A percentile compares a stretch with the other conserved stretches of the same genome.
These are phyloP conservation scores for Pythium folliculosum DNA, from an alignment of 352 stramenopile species.

Conservation along the genomic window DNA sequence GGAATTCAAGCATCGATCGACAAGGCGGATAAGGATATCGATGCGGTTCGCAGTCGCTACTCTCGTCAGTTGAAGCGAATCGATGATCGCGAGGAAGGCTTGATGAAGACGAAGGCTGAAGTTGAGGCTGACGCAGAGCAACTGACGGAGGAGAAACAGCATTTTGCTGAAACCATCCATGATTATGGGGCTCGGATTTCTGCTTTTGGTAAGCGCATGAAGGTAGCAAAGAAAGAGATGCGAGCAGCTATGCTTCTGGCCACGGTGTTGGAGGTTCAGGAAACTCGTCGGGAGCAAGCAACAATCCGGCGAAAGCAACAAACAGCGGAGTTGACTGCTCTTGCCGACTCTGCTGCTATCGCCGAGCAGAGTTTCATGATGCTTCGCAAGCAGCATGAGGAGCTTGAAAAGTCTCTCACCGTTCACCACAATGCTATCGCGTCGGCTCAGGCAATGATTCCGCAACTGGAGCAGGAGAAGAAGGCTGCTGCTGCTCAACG, in stretches of 20 bases:
- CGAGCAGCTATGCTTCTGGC: constrained; percentile 60
- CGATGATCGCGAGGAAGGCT: constrained; percentile 67
- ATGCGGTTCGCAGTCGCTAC: constrained; percentile 71
- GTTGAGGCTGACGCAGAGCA: constrained; percentile 70
- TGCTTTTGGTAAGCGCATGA: constrained; percentile 64
- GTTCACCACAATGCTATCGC: constrained; percentile 83
- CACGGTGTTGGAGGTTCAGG: constrained; percentile 71
- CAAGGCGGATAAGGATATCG: constrained; percentile 74
- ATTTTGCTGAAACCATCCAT: constrained; percentile 57
- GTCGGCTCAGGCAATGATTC: constrained; percentile 79
- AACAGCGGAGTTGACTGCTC: constrained; percentile 61
- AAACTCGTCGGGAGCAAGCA: constrained; percentile 63
- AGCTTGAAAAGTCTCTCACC: constrained; percentile 70
- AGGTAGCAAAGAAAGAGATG: constrained; percentile 67
- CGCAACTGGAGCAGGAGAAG: constrained; percentile 78
- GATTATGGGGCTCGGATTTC: constrained; percentile 52
- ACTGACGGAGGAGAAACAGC: constrained; percentile 52
- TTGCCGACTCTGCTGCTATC: constrained; percentile 68
- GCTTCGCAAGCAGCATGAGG: constrained; percentile 72
- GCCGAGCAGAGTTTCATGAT: constrained; percentile 79
- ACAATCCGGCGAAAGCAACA: constrained; percentile 78
- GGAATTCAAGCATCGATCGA: constrained; percentile 71
- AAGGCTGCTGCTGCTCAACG: constrained; percentile 70
- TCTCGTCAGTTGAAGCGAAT: constrained; percentile 82
- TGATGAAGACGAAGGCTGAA: constrained; percentile 73